phyloP scores from a whole-genome alignment of 2,329 filamentous ascomycete species.

The Fusarium hostae region DNA sequence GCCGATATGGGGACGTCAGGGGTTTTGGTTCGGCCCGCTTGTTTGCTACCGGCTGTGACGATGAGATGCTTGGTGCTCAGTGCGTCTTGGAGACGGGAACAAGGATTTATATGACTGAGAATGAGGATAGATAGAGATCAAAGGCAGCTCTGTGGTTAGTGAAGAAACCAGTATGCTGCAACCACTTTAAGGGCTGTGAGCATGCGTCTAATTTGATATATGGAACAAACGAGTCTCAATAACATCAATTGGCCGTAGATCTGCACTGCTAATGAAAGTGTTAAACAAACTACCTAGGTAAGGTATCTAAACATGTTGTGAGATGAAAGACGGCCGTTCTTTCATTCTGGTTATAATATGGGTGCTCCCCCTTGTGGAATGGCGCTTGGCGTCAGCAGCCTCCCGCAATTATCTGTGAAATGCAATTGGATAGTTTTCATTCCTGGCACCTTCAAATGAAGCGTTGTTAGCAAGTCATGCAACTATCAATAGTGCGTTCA shows the following conservation, averaged over 20 bases:
- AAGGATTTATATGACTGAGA: neutral
- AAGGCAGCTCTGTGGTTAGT: neutral
- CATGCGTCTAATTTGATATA: neutral
- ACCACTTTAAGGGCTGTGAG: neutral
- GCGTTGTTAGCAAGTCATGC: slow-evolving; percentile 2
- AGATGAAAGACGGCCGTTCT: neutral
- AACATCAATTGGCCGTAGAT: too few species aligned
- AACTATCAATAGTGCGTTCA: neutral
- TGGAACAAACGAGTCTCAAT: neutral
- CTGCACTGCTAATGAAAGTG: neutral
- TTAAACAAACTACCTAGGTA: neutral
- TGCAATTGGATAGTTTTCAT: slow-evolving; percentile 12
- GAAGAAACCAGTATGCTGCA: neutral
- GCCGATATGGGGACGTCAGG: slow-evolving; percentile 19
- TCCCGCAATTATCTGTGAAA: slow-evolving; percentile 20
- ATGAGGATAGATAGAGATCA: neutral
- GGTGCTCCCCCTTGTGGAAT: slow-evolving; percentile 10
- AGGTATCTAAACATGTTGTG: neutral
- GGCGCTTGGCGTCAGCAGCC: slow-evolving; percentile 31
- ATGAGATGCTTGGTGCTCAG: slow-evolving; percentile 24
- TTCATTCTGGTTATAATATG: slow-evolving; percentile 7
- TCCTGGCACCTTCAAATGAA: neutral
- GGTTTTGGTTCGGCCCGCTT: slow-evolving; percentile 25
- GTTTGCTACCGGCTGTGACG: slow-evolving; percentile 1
- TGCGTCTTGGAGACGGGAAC: slow-evolving; percentile 18